phyloP scores from a whole-genome alignment of 345 rosid species.

The Psidium friedrichsthalianum region DNA sequence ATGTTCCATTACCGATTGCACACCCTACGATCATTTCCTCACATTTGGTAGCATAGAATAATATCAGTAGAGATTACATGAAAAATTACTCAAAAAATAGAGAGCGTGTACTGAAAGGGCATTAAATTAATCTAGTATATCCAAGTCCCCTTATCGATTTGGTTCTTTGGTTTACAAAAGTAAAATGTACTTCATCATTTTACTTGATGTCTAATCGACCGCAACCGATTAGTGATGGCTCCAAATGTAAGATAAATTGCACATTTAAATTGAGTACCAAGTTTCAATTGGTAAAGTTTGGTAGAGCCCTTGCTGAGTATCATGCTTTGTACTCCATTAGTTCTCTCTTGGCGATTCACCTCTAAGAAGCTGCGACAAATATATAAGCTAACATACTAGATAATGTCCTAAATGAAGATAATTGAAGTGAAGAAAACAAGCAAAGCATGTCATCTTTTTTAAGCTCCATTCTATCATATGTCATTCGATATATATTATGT shows the following conservation, averaged over 20 bases:
- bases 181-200: no score
- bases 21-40: no score
- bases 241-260: not conserved
- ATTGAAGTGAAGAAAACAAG: not conserved
- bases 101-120: no score
- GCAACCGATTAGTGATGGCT: fast-evolving
- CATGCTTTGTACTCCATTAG: not conserved
- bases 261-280: not conserved
- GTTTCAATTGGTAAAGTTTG: not conserved
- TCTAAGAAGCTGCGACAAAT: fast-evolving
- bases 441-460: not conserved
- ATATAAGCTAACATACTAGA: not conserved
- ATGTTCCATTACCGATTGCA: no score
- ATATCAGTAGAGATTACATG: no score
- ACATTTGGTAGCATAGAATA: no score
- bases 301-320: fast-evolving
- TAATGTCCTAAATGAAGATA: not conserved
- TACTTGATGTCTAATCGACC: not conserved
- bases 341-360: not conserved
- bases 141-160: no score
- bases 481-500: no score
- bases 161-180: no score
- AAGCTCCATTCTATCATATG: not conserved
- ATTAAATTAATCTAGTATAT: no score
- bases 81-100: no score